Base-by-base conservation (phyloP, 2,329 filamentous ascomycete genomes). In the Calonectria leucothoes region DNA sequence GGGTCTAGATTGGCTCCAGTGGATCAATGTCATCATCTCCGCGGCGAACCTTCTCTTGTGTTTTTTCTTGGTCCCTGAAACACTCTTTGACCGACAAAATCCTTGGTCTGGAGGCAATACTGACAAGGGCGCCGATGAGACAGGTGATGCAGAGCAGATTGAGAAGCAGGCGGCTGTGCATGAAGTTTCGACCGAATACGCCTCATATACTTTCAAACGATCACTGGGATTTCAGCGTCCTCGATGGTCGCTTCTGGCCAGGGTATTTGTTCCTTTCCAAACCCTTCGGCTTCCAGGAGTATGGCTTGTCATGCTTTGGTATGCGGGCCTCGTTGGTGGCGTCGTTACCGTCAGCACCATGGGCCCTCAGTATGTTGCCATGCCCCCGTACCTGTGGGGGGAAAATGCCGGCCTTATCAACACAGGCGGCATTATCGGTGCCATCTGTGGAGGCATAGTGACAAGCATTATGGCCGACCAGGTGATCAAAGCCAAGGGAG, bases 231-330 rank as follows among this genome's bases (percentile, higher is more conserved):
- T 79, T 3, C 52, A 25, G 0, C 69, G 61, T 1, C 74, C 77
- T 14, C 73, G 15, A 0, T 75, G 75, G 14, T 75, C 52, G 3
- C 51, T 76, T 0, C 7, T 74, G 5, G 51, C 64, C 11, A 72
- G 68, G 6, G 23, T 71, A 1, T 33, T 78, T 4, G 71, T 64
- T 4, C 77, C 75, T 0, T 78, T 77, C 75, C 68, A 69, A 27
- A 78, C 76, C 1, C 70, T 68, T 0, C 45, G 31, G 2, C 77
- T 85, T 0, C 84, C 84, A 0, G 82, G 82, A 0, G 82, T 81
- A 0, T 85, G 82, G 83, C 75, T 86, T 0, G 81, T 84, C 1
- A 85, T 82, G 79, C 70, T 84, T 3, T 83, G 85, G 63, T 86
- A 85, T 35, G 82, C 82, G 12, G 82, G 83, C 0, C 76, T 86